These are phyloP conservation scores for Rhizopogon vesiculosus DNA, from an alignment of 768 basidiomycete genomes.

Conservation along the genomic window DNA sequence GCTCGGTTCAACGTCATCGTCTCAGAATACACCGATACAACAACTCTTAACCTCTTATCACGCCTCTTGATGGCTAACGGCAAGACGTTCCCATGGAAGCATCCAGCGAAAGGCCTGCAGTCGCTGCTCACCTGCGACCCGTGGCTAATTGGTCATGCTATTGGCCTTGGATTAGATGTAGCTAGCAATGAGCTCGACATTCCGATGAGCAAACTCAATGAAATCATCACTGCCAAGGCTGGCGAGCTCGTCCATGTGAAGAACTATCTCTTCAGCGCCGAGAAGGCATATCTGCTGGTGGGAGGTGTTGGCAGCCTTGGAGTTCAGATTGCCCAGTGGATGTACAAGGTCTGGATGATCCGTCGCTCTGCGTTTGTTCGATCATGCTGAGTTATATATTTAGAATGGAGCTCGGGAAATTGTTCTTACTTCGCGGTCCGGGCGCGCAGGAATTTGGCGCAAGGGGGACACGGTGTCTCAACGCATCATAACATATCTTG, in stretches of 20 bases:
- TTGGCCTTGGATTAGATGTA: background rate
- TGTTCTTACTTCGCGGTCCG: constrained; percentile 24
- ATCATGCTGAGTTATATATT: background rate
- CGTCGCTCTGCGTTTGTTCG: background rate
- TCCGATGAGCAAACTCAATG: background rate
- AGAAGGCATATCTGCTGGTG: constrained; percentile 20
- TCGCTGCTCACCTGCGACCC: background rate
- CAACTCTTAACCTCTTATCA: background rate
- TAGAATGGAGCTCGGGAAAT: constrained; percentile 22
- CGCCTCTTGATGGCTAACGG: background rate
- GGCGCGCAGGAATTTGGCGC: constrained; percentile 4
- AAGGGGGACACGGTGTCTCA: background rate
- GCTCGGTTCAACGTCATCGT: background rate
- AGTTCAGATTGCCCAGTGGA: constrained; percentile 28
- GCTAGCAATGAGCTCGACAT: background rate
- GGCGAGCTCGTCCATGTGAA: background rate
- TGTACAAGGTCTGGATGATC: constrained; percentile 8
- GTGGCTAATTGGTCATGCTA: background rate
- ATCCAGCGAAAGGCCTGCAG: background rate
- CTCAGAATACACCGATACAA: background rate
- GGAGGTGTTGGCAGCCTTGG: constrained; percentile 21
- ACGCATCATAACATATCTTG: background rate
- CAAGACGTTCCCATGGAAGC: background rate
- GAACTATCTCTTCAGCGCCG: constrained; percentile 26
- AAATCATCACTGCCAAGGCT: background rate